Evolutionary conservation across 805 yeast genomes (phyloP), one percentile per base, ranked within the genome.

Genomic region (Clavispora phyllophila): DNA sequence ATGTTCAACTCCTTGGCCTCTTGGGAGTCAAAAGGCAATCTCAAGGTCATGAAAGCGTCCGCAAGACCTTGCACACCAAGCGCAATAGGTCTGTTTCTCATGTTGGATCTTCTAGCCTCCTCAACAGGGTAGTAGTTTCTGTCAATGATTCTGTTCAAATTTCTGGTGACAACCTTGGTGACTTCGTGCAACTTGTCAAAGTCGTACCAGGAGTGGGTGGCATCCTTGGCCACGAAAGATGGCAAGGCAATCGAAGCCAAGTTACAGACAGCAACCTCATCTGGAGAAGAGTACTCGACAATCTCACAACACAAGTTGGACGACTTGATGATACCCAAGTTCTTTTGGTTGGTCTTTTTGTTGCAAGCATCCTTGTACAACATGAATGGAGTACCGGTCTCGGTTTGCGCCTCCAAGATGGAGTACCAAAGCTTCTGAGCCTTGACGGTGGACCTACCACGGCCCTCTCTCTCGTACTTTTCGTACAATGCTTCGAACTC

Each of bases 331-430:
- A 70, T 61, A 54, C 83, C 83, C 59, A 78, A 67, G 60, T 78
- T 78, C 71, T 76, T 71, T 61, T 78, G 83, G 63, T 78, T 78
- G 42, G 81, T 66, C 62, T 78, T 78, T 51, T 61, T 53, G 63
- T 78, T 78, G 62, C 82, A 78, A 12, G 82, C 78, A 62, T 78
- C 83, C 61, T 78, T 78, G 66, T 78, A 78, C 53, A 78, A 65
- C 82, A 78, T 76, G 65, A 77, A 78, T 36, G 83, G 83, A 39
- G 81, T 76, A 57, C 83, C 83, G 26, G 83, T 78, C 62, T 78
- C 83, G 37, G 82, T 78, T 61, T 78, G 83, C 19, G 82, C 78
- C 57, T 77, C 82, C 57, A 78, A 67, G 40, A 78, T 75, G 28
- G 80, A 67, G 50, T 76, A 75, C 83, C 83, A 78, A 50, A 78